These are phyloP conservation scores for Nymphaea thermarum DNA, from an alignment of 164 flowering plant genomes.

Conservation along the genomic window DNA sequence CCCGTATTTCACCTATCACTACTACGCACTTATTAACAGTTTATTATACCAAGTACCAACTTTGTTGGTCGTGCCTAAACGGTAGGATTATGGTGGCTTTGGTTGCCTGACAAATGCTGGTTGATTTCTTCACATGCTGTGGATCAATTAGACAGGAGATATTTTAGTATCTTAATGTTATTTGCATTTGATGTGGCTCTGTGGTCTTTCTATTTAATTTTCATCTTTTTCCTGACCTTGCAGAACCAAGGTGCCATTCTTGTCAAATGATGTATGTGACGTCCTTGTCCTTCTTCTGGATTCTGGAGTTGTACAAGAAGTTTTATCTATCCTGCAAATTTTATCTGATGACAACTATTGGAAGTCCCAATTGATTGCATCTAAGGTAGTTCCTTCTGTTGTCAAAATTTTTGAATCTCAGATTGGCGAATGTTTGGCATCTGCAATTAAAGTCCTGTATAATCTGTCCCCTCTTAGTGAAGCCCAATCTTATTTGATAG, in stretches of 20 bases:
- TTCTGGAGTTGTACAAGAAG: slow-evolving; percentile 40
- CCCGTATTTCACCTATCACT: background rate
- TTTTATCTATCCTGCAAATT: slow-evolving; percentile 34
- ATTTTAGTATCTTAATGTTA: too few relatives aligned
- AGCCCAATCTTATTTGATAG: slow-evolving; percentile 19
- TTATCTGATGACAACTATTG: slow-evolving; percentile 27
- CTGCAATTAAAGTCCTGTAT: slow-evolving; percentile 37
- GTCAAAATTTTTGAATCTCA: slow-evolving; percentile 30
- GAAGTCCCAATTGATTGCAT: slow-evolving; percentile 22
- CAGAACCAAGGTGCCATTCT: slow-evolving; percentile 24
- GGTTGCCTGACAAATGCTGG: background rate
- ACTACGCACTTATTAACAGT: background rate
- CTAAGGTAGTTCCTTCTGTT: slow-evolving; percentile 42
- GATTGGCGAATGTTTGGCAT: slow-evolving; percentile 16
- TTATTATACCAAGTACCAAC: background rate
- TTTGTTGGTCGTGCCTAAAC: background rate
- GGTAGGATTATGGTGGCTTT: background rate
- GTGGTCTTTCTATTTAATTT: too few relatives aligned
- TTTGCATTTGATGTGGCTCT: too few relatives aligned
- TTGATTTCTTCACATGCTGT: too few relatives aligned
- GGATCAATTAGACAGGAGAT: too few relatives aligned
- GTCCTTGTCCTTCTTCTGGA: slow-evolving; percentile 40
- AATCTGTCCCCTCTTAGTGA: slow-evolving; percentile 35
- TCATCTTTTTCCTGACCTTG: slow-evolving; percentile 5
- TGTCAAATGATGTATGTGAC: slow-evolving; percentile 32